Evolutionary conservation across 192 early-diverging fungal genomes (phyloP).

Genomic region (Dissophora ornata): DNA sequence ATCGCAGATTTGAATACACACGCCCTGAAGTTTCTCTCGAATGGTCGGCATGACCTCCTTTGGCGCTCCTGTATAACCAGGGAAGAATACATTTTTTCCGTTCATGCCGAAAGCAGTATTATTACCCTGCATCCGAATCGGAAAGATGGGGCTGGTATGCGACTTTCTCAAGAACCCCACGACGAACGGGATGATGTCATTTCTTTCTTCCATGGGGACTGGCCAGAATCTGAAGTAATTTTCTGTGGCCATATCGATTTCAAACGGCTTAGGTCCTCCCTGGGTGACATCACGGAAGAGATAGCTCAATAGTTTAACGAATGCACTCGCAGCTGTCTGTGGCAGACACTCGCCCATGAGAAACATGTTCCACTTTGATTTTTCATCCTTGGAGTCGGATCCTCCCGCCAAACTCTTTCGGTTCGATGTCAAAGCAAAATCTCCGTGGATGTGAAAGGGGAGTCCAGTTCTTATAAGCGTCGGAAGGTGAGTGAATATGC

Average conservation of each 20-base stretch:
- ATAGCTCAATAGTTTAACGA: not conserved
- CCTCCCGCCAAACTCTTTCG: conserved; percentile 27
- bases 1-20: not conserved
- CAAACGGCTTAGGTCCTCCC: not conserved
- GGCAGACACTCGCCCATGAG: conserved; percentile 11
- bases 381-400: not conserved
- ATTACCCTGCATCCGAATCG: not conserved
- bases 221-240: conserved; percentile 13
- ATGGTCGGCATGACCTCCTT: not conserved
- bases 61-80: not conserved
- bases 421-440: conserved; percentile 43
- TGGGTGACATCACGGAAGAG: not conserved
- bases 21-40: not conserved
- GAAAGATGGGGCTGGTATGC: conserved; percentile 2
- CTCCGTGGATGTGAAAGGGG: conserved; percentile 53
- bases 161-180: not conserved
- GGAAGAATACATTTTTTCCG: not conserved
- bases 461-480: conserved; percentile 37
- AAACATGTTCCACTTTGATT: conserved; percentile 12
- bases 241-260: not conserved
- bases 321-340: not conserved
- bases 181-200: not conserved
- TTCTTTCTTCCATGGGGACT: not conserved
- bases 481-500: conserved; percentile 46
- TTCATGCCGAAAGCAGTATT: not conserved